These are phyloP conservation scores for Copromyces sp. DNA, from an alignment of 495 filamentous ascomycete genomes.

Conservation along the genomic window DNA sequence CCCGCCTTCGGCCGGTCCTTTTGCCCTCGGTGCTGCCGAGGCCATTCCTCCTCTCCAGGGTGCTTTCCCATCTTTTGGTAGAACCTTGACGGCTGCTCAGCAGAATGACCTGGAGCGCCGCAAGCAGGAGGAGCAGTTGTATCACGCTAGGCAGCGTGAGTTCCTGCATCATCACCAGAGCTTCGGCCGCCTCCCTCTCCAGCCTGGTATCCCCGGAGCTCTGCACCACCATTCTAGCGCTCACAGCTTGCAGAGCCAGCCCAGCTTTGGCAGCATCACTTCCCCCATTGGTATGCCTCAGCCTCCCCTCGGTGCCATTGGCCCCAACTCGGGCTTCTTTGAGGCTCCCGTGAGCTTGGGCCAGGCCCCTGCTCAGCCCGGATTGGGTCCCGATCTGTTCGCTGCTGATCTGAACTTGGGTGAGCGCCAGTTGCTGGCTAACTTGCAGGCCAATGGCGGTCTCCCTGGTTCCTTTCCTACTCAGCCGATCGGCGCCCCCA, in stretches of 20 bases:
- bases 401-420: slow-evolving; percentile 32
- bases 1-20: slow-evolving; percentile 37
- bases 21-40: slow-evolving; percentile 41
- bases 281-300: slow-evolving; percentile 76
- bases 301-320: slow-evolving; percentile 50
- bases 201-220: slow-evolving; percentile 55
- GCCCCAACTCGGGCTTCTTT: slow-evolving; percentile 52
- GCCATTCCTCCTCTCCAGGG: slow-evolving; percentile 91
- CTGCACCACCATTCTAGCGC: slow-evolving; percentile 90
- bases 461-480: slow-evolving; percentile 24
- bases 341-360: slow-evolving; percentile 39
- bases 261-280: slow-evolving; percentile 84
- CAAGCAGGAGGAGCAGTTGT: slow-evolving; percentile 96
- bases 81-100: slow-evolving; percentile 91
- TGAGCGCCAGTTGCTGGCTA: slow-evolving; percentile 32
- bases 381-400: slow-evolving; percentile 34
- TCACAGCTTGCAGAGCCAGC: slow-evolving; percentile 92
- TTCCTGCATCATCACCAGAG: slow-evolving; percentile 49
- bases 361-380: slow-evolving; percentile 10
- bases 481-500: slow-evolving; percentile 23
- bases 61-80: slow-evolving; percentile 95
- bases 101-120: slow-evolving; percentile 92
- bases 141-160: slow-evolving; percentile 91
- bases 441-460: slow-evolving; percentile 24
- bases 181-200: slow-evolving; percentile 48